Base-by-base conservation (phyloP, 164 flowering plant genomes). In the Buxus sempervirens region DNA sequence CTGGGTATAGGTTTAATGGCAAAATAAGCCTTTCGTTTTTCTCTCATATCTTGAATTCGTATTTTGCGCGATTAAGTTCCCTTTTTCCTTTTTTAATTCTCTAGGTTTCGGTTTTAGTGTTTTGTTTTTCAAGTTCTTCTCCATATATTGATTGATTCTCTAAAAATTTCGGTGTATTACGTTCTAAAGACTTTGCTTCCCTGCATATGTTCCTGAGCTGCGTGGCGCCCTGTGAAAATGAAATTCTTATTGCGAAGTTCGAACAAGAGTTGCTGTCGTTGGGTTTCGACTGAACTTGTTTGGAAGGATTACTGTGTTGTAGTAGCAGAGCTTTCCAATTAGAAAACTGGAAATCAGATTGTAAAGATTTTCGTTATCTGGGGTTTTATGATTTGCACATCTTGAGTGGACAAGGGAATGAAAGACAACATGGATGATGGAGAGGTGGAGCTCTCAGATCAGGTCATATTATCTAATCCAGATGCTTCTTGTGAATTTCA, bases 371-470 rank as follows among this genome's bases (percentile, higher is more conserved):
- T 32, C 63, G 38, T 42, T 19, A 23, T 4, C 55, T 54, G 38
- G n/a, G 61, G 62, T 60, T 65, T 22, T 27, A 25, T 45, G 72
- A 20, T n/a, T 13, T 49, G 21, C 24, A 26, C 32, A 62, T 59
- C 58, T 23, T 25, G 56, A 53, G 4, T 13, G n/a, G 27, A 68
- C 14, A 49, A 63, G 63, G n/a, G 23, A 45, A 64, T 70, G n/a
- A 45, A 4, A 28, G 36, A 58, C 21, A 73, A 49, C 49, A 80
- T 78, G 83, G 79, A 73, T 68, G 81, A 78, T 66, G 83, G 79
- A 25, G 81, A 73, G 62, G 72, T 70, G 16, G 82, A 73, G 71
- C 58, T 62, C 58, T 79, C 72, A 36, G 76, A 77, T 22, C 71
- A 69, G 32, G 76, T 60, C 1, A n/a, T 64, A 41, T 62, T 73